phyloP scores from a whole-genome alignment of 2,329 filamentous ascomycete genomes.

The Cercospora zeina region DNA sequence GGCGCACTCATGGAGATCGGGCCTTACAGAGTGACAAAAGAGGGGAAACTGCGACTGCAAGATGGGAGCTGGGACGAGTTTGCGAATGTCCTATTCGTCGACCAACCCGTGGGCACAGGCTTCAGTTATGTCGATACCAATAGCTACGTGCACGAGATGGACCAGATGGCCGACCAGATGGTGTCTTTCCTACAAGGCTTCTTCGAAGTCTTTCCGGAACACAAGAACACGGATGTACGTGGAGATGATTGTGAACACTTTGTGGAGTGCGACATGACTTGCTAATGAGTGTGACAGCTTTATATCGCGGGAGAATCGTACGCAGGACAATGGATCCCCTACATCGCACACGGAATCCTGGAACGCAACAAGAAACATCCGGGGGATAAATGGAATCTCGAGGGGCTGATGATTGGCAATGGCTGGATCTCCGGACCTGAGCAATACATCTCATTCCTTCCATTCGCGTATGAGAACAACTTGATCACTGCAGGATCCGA shows the following conservation, averaged over 20 bases:
- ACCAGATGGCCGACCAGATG: slow-evolving; percentile 87
- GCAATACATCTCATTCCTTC: slow-evolving; percentile 85
- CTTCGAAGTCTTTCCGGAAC: slow-evolving; percentile 87
- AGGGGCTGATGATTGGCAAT: slow-evolving; percentile 90
- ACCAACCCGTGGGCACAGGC: slow-evolving; percentile 94
- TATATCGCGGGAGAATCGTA: slow-evolving; percentile 97
- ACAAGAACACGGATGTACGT: slow-evolving; percentile 85
- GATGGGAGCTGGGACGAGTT: slow-evolving; percentile 99
- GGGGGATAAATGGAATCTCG: slow-evolving; percentile 68
- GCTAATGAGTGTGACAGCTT: slow-evolving; percentile 57
- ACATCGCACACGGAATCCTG: slow-evolving; percentile 88
- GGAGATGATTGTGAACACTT: slow-evolving; percentile 18
- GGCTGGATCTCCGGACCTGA: slow-evolving; percentile 92
- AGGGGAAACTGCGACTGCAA: slow-evolving; percentile 72
- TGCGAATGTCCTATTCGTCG: slow-evolving; percentile 92
- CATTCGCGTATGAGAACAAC: slow-evolving; percentile 74
- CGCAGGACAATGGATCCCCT: slow-evolving; percentile 94
- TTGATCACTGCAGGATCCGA: slow-evolving; percentile 69
- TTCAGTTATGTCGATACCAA: slow-evolving; percentile 95
- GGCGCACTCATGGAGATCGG: slow-evolving; percentile 95
- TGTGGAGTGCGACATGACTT: neutral
- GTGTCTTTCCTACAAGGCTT: slow-evolving; percentile 86
- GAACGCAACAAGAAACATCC: slow-evolving; percentile 70
- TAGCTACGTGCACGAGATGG: slow-evolving; percentile 79
- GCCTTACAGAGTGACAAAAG: slow-evolving; percentile 80